These are phyloP conservation scores for Talaromyces stipitatus DNA, from an alignment of 495 filamentous ascomycete genomes.

Conservation along the genomic window DNA sequence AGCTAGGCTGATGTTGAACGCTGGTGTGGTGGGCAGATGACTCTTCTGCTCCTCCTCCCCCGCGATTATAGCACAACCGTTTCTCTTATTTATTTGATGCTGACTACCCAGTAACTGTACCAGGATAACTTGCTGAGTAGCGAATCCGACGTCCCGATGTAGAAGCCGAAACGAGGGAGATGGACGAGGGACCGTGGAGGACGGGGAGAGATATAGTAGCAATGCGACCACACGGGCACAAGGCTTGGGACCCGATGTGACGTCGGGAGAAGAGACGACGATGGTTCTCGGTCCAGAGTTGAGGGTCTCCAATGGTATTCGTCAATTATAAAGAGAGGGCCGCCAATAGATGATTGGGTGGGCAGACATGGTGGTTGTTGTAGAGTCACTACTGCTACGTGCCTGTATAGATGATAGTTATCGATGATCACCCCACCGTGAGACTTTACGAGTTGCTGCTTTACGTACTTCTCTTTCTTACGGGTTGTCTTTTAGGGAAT, in stretches of 20 bases:
- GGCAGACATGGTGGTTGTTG: not conserved
- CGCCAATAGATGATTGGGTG: not conserved
- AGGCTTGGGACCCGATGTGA: constrained; percentile 21
- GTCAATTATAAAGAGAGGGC: not conserved
- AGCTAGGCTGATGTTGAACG: not conserved
- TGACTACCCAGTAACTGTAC: not conserved
- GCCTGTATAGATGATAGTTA: no score
- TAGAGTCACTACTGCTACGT: no score
- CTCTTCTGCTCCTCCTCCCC: no score
- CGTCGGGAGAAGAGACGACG: constrained; percentile 15
- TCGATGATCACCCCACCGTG: no score
- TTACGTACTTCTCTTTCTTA: no score
- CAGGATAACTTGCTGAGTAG: not conserved
- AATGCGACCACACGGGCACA: constrained; percentile 30
- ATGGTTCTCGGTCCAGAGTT: not conserved
- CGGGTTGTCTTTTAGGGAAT: no score
- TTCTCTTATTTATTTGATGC: not conserved
- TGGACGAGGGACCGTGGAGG: not conserved
- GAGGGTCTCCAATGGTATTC: not conserved
- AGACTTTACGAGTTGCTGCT: no score
- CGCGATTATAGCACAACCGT: not conserved
- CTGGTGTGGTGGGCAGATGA: not conserved
- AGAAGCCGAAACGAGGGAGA: constrained; percentile 7
- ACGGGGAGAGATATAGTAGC: not conserved
- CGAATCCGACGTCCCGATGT: not conserved